Evolutionary conservation across 192 early-diverging fungal species (phyloP), one percentile per base, ranked within the genome.

Genomic region (Linnemannia schmuckeri): DNA sequence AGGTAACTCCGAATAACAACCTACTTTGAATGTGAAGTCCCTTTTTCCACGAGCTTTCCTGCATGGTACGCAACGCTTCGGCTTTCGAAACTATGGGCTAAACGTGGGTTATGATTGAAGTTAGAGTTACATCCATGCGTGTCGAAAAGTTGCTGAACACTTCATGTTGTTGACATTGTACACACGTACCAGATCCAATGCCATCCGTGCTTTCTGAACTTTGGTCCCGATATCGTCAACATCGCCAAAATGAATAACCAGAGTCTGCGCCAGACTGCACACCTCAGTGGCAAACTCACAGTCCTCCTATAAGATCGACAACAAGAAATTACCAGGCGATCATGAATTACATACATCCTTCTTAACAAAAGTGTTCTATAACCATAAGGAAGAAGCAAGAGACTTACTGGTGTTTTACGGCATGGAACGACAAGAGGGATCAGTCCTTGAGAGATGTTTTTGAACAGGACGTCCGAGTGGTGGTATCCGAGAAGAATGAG

Each of bases 401-500:
- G 33, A 44, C 52, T 12, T 78, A 87, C 85, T 33, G 71, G 72
- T 0, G 82, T 47, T 70, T 87, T 87, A 2, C 85, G 79, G 54
- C 80, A 87, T 5, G 41, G 41, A 18, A 71, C 72, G 3, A 87
- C 52, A 15, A 87, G 46, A 2, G 85, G 85, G 12, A 87, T 74
- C 22, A 89, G 57, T 7, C 75, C 83, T 37, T 79, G 46, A 20
- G 74, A 42, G 6, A 90, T 74, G 37, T 76, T 77, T 27, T 82
- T 41, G 80, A 90, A 90, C 7, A 88, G 70, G 3, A 80, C 57
- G 27, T 80, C 78, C n/a, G 89, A 82, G n/a, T 85, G 82, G 72
- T 86, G 78, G 76, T 90, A 90, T 27, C 89, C 88, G 38, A 89
- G 74, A 27, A 90, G 75, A 24, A 89, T 74, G 54, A 72, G 76